phyloP scores from a whole-genome alignment of 2,329 filamentous ascomycete genomes.

The Aspergillus felis region DNA sequence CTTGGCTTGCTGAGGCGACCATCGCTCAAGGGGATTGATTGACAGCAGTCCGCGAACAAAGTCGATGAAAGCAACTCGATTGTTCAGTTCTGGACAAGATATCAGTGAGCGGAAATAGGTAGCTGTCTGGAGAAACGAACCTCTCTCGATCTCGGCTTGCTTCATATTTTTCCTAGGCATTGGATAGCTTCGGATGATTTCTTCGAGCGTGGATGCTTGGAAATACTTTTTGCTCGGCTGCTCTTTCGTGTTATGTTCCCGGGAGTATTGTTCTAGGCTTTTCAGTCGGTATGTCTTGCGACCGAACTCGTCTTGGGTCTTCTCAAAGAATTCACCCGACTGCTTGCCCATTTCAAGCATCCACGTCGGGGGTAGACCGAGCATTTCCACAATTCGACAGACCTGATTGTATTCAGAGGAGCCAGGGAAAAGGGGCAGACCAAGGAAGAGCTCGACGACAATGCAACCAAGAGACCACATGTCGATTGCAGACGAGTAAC shows the following conservation, averaged over 20 bases:
- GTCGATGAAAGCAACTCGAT: slow-evolving; percentile 94
- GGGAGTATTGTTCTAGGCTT: slow-evolving; percentile 95
- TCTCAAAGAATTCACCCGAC: slow-evolving; percentile 95
- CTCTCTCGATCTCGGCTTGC: slow-evolving; percentile 89
- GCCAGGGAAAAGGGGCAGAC: slow-evolving; percentile 88
- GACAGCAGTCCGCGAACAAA: slow-evolving; percentile 91
- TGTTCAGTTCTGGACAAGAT: slow-evolving; percentile 79
- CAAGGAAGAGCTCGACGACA: slow-evolving; percentile 94
- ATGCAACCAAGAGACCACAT: slow-evolving; percentile 99
- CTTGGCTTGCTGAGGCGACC: slow-evolving; percentile 97
- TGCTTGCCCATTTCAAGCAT: slow-evolving; percentile 99
- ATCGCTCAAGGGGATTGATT: slow-evolving; percentile 92
- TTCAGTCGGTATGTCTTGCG: slow-evolving; percentile 88
- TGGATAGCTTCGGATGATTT: slow-evolving; percentile 96
- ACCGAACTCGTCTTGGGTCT: slow-evolving; percentile 85
- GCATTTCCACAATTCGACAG: slow-evolving; percentile 94
- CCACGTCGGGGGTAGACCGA: slow-evolving; percentile 93
- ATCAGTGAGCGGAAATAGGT: slow-evolving; percentile 14
- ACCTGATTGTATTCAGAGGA: slow-evolving; percentile 99
- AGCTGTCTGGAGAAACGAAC: slow-evolving; percentile 44
- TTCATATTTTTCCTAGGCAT: slow-evolving; percentile 99
- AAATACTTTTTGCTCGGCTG: slow-evolving; percentile 99
- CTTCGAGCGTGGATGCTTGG: slow-evolving; percentile 84
- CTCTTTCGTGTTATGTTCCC: slow-evolving; percentile 94
- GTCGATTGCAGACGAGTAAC: slow-evolving; percentile 95